Evolutionary conservation across 257 asterid genomes (phyloP).

Genomic region (Rehmannia glutinosa): DNA sequence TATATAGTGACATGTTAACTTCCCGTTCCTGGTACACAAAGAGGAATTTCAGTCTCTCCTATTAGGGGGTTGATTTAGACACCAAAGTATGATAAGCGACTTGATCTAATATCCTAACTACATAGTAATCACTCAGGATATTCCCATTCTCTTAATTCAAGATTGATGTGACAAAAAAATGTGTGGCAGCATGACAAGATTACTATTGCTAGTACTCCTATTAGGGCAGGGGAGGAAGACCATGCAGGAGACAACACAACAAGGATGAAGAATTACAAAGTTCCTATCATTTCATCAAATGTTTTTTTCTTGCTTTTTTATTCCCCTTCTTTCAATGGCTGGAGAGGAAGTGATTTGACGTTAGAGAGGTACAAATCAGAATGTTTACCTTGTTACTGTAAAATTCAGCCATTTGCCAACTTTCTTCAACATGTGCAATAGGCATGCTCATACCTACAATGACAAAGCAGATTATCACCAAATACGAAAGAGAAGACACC

Average conservation of each 20-base stretch:
- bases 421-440: slow-evolving; percentile 82
- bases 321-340: neutral
- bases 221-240: neutral
- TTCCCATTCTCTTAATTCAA: neutral
- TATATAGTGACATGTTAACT: too few relatives aligned
- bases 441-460: slow-evolving; percentile 87
- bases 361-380: neutral
- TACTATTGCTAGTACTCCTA: neutral
- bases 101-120: neutral
- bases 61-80: too few relatives aligned
- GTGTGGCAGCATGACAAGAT: neutral
- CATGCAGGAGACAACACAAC: neutral
- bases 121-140: neutral
- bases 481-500: neutral
- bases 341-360: slow-evolving; percentile 12
- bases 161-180: neutral
- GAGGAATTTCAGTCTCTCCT: neutral
- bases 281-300: neutral
- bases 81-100: too few relatives aligned
- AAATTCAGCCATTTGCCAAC: slow-evolving; percentile 93
- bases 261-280: neutral
- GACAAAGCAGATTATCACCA: slow-evolving; percentile 11
- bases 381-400: slow-evolving; percentile 68
- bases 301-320: neutral
- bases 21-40: too few relatives aligned